Evolutionary conservation across 192 early-diverging fungal genomes (phyloP).

Genomic region (Mycoemilia scoparia): DNA sequence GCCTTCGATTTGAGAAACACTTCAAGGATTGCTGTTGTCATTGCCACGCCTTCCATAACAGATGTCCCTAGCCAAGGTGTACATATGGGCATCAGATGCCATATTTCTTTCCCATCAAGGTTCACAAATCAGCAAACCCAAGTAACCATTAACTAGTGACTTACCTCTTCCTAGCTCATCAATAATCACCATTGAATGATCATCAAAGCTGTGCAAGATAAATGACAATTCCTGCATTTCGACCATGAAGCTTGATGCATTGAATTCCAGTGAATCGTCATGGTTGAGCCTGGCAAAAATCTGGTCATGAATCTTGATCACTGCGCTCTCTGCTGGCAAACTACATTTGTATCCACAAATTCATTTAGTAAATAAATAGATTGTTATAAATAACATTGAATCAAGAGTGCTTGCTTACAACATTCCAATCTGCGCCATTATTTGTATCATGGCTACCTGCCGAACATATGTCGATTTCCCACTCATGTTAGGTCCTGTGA

Average conservation of each 20-base stretch:
- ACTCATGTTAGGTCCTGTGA: slow-evolving; percentile 86
- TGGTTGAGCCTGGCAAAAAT: slow-evolving; percentile 62
- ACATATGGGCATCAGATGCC: not conserved
- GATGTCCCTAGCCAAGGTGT: slow-evolving; percentile 31
- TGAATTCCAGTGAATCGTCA: slow-evolving; percentile 37
- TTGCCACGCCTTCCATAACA: slow-evolving; percentile 46
- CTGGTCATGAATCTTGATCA: slow-evolving; percentile 48
- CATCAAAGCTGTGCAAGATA: slow-evolving; percentile 55
- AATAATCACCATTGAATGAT: slow-evolving; percentile 57
- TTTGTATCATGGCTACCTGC: slow-evolving; percentile 52
- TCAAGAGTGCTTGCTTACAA: slow-evolving; percentile 28
- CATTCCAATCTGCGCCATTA: slow-evolving; percentile 76
- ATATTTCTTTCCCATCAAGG: not conserved
- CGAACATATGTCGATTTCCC: slow-evolving; percentile 77
- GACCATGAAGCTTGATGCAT: slow-evolving; percentile 60
- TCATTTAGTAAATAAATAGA: not conserved
- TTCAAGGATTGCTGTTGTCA: slow-evolving; percentile 57
- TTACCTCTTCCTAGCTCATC: slow-evolving; percentile 74
- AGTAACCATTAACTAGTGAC: not conserved
- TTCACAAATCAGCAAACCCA: slow-evolving; percentile 7
- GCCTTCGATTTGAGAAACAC: slow-evolving; percentile 36
- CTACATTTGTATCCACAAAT: slow-evolving; percentile 8
- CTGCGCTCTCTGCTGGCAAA: slow-evolving; percentile 66
- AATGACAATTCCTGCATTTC: slow-evolving; percentile 78
- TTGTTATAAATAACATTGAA: not conserved